Percentiles rank a stretch among this genome's conserved stretches.
phyloP scores from a whole-genome alignment of 768 basidiomycete genomes.

The Amyloporia xantha region DNA sequence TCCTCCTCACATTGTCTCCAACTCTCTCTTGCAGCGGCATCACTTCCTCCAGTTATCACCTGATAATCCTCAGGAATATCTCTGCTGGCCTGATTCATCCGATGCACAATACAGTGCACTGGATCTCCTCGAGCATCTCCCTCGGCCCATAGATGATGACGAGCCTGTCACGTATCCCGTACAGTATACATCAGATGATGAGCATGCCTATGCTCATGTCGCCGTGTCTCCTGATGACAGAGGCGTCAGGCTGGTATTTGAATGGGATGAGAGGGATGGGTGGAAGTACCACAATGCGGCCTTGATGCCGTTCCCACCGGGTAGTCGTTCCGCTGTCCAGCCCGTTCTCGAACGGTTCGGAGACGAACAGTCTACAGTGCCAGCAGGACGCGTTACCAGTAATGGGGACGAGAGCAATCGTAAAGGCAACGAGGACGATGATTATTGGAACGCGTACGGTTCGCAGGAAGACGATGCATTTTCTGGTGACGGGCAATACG shows the following conservation, averaged over 20 bases:
- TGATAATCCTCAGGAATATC: slow-evolving; percentile 45
- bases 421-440: slow-evolving; percentile 38
- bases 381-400: slow-evolving; percentile 22
- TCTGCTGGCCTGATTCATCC: slow-evolving; percentile 56
- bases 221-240: slow-evolving; percentile 22
- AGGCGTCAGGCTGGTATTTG: slow-evolving; percentile 58
- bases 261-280: slow-evolving; percentile 45
- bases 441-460: slow-evolving; percentile 68
- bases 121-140: slow-evolving; percentile 38
- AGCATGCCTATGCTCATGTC: slow-evolving; percentile 51
- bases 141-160: slow-evolving; percentile 23
- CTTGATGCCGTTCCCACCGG: slow-evolving; percentile 63
- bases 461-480: slow-evolving; percentile 26
- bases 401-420: slow-evolving; percentile 17
- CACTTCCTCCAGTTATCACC: slow-evolving; percentile 51
- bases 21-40: slow-evolving; percentile 55
- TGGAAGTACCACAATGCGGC: slow-evolving; percentile 72
- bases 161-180: slow-evolving; percentile 24
- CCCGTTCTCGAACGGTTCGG: background rate
- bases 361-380: background rate
- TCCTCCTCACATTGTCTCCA: slow-evolving; percentile 56
- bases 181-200: slow-evolving; percentile 40
- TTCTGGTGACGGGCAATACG: slow-evolving; percentile 16
- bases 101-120: slow-evolving; percentile 28
- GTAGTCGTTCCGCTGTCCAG: slow-evolving; percentile 24